A percentile compares a stretch with the other conserved stretches of the same genome.
phyloP scores from a whole-genome alignment of 139 green algal species.

The Chlorella sorokiniana region DNA sequence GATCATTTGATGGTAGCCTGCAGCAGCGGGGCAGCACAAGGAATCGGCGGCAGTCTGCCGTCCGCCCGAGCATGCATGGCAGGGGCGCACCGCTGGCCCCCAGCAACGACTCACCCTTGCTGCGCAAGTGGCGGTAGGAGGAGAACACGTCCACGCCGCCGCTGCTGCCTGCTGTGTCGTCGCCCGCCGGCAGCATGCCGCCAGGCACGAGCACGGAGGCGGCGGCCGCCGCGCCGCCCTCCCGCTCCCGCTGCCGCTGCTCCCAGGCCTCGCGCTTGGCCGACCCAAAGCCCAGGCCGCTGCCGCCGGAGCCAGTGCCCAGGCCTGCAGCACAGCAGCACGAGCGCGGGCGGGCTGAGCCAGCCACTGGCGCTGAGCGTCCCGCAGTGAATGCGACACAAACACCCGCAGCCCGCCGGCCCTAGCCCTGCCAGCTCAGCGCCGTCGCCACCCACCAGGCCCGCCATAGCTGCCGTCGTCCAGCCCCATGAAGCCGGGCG shows the following conservation, averaged over 20 bases:
- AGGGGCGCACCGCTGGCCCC: no score
- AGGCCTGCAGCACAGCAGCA: slow-evolving; percentile 2
- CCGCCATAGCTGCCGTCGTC: slow-evolving; percentile 27
- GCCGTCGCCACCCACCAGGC: background rate
- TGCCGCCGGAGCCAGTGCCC: background rate
- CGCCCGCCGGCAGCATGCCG: background rate
- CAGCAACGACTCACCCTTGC: slow-evolving; percentile 11
- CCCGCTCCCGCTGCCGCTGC: background rate
- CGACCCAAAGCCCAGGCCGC: background rate
- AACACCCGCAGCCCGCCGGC: background rate
- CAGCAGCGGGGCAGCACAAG: background rate
- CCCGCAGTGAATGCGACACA: background rate
- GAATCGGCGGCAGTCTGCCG: background rate
- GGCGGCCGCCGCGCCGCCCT: background rate
- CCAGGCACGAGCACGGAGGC: background rate
- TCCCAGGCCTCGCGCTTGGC: background rate
- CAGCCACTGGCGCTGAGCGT: no score
- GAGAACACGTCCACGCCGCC: slow-evolving; percentile 5
- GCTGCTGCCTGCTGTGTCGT: background rate
- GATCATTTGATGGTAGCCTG: slow-evolving; percentile 69
- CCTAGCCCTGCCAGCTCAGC: no score
- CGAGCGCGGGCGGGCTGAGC: no score
- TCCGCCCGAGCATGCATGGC: no score
- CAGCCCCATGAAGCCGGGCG: background rate
- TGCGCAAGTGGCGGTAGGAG: slow-evolving; percentile 23